Percentiles rank a stretch among this genome's conserved stretches.
phyloP scores from a whole-genome alignment of 257 asterid genomes.

The Lycium ferocissimum region DNA sequence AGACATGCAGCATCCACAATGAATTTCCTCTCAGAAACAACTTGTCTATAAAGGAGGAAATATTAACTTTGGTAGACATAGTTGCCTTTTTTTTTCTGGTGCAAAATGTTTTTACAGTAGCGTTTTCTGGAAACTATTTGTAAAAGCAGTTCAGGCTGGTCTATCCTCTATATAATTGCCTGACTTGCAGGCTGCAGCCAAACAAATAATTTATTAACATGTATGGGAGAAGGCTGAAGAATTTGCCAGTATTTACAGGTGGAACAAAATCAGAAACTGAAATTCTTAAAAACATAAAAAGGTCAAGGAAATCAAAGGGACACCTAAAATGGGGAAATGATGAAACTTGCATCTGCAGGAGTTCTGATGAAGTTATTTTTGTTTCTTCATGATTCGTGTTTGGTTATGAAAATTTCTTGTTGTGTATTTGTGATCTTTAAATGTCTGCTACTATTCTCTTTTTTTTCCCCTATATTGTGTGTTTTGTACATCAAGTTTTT shows the following conservation, averaged over 20 bases:
- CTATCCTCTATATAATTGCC: not conserved
- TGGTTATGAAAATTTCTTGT: not conserved
- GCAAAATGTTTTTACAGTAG: not conserved
- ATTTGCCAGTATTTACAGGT: not conserved
- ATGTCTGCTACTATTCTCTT: not conserved
- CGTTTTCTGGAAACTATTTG: not conserved
- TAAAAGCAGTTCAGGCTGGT: not conserved
- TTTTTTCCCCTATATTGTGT: not conserved
- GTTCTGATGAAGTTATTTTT: not conserved
- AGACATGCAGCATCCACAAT: not conserved
- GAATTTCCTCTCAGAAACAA: not conserved
- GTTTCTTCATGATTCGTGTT: not conserved
- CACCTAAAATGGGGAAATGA: not conserved
- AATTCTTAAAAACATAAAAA: not conserved
- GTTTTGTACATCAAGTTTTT: not conserved
- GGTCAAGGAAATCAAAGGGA: not conserved
- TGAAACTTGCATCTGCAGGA: not conserved
- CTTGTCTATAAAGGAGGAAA: not conserved
- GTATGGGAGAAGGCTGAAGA: not conserved
- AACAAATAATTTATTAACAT: not conserved
- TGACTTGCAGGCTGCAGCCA: not conserved
- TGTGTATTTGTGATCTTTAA: not conserved
- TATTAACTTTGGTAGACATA: not conserved
- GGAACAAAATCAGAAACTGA: not conserved
- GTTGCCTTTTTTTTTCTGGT: not conserved